phyloP scores from a whole-genome alignment of 1,284 basidiomycete species.

The Boletus calvinii region DNA sequence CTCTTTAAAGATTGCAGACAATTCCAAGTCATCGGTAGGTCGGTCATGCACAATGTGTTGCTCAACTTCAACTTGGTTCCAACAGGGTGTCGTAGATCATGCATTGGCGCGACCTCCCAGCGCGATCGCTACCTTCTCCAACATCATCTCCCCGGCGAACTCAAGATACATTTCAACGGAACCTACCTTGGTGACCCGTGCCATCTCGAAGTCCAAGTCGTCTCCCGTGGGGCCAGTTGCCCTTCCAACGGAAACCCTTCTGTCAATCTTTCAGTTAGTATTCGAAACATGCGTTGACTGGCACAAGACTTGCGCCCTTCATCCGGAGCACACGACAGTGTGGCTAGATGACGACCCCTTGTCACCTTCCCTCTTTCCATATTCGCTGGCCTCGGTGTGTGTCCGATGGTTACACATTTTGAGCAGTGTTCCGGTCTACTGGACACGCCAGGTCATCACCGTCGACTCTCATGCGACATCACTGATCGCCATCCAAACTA shows the following conservation, averaged over 20 bases:
- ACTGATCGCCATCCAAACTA: background rate
- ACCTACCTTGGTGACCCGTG: background rate
- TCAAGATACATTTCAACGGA: background rate
- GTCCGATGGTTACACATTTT: constrained; percentile 18
- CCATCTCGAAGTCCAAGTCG: background rate
- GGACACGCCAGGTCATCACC: constrained; percentile 18
- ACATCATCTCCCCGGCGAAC: background rate
- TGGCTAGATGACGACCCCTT: constrained; percentile 15
- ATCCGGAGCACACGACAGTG: background rate
- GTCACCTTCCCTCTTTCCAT: constrained; percentile 17
- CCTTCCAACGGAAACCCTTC: constrained; percentile 12
- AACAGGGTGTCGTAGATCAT: background rate
- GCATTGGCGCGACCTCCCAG: background rate
- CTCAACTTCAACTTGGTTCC: background rate
- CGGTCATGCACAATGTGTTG: background rate
- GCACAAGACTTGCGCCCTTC: background rate
- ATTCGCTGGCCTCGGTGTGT: constrained; percentile 16
- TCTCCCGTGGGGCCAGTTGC: background rate
- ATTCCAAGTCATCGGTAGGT: background rate
- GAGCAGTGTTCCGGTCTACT: constrained; percentile 11
- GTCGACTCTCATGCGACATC: constrained; percentile 5
- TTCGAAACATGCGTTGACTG: constrained; percentile 6
- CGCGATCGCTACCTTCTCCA: background rate
- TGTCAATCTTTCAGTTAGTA: constrained; percentile 7
- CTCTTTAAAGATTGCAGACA: background rate